A percentile compares a stretch with the other conserved stretches of the same genome.
Conservation (phyloP, 2,329 filamentous ascomycete species). For the Microascus cirrosus region DNA sequence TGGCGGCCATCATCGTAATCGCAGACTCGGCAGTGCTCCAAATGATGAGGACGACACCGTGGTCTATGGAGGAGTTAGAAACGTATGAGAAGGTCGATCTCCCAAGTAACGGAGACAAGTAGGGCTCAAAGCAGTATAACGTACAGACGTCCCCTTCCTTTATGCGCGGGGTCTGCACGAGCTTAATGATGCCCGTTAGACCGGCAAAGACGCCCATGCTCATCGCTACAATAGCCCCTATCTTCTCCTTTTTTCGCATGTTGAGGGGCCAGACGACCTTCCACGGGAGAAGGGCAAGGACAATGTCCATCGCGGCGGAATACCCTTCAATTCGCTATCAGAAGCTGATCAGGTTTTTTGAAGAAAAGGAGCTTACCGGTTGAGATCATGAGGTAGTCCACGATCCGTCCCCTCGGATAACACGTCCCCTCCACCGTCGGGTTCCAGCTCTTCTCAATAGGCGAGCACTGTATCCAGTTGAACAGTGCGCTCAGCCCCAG, state of each 20-base stretch:
- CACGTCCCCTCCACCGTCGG: constrained; percentile 11
- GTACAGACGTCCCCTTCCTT: constrained; percentile 4
- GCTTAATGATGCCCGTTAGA: constrained; percentile 9
- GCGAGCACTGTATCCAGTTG: constrained; percentile 15
- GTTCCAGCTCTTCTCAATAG: constrained; percentile 14
- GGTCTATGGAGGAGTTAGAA: not conserved
- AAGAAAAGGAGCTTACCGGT: constrained; percentile 4
- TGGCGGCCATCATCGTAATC: constrained; percentile 10
- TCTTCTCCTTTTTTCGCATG: constrained; percentile 15
- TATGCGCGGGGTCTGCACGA: constrained; percentile 5
- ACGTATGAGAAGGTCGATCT: no score
- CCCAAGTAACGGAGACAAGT: no score
- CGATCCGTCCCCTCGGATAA: constrained; percentile 7
- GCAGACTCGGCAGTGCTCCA: constrained; percentile 8
- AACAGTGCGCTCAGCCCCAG: constrained; percentile 12
- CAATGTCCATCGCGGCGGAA: constrained; percentile 11
- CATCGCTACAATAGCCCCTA: constrained; percentile 14
- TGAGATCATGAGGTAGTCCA: constrained; percentile 5
- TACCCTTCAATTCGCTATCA: constrained; percentile 3
- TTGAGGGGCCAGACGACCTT: constrained; percentile 14
- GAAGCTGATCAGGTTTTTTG: constrained; percentile 3
- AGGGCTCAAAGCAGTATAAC: not conserved
- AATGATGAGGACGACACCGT: constrained; percentile 7
- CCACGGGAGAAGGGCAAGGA: constrained; percentile 13
- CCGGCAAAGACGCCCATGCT: constrained; percentile 14